These are phyloP conservation scores for Haplosporangium sp. DNA, from an alignment of 371 early-diverging fungal genomes.

Conservation along the genomic window DNA sequence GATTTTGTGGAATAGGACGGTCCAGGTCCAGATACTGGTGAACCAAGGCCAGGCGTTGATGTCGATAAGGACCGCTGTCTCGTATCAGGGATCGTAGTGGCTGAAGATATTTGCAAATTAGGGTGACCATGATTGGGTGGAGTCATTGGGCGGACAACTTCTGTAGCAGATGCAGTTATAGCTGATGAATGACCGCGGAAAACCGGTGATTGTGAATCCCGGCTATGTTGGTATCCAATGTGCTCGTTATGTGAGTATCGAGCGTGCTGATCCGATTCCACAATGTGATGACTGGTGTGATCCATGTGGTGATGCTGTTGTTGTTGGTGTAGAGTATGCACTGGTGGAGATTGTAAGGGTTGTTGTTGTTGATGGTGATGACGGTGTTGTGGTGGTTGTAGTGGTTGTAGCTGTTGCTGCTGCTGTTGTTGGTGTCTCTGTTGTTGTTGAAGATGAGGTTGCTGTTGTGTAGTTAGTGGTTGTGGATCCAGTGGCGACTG, in stretches of 20 bases:
- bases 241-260: slow-evolving; percentile 21
- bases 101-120: slow-evolving; percentile 1
- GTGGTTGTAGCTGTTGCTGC: slow-evolving; percentile 11
- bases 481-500: slow-evolving; percentile 7
- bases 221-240: slow-evolving; percentile 19
- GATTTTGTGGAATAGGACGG: slow-evolving; percentile 4
- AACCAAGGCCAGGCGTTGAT: slow-evolving; percentile 1
- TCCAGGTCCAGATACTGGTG: slow-evolving; percentile 1
- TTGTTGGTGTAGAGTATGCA: slow-evolving; percentile 14
- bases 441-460: slow-evolving; percentile 18
- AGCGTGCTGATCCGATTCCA: slow-evolving; percentile 12
- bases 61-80: slow-evolving; percentile 20
- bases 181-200: slow-evolving; percentile 24
- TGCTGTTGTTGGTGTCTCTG: slow-evolving; percentile 17
- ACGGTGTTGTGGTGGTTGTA: slow-evolving; percentile 8
- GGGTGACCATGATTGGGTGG: slow-evolving; percentile 21
- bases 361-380: slow-evolving; percentile 25
- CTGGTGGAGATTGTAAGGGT: slow-evolving; percentile 6
- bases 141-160: slow-evolving; percentile 16
- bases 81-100: slow-evolving; percentile 2
- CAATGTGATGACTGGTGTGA: slow-evolving; percentile 13
- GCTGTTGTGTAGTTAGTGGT: background rate
- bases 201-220: slow-evolving; percentile 11
- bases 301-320: slow-evolving; percentile 22
- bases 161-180: slow-evolving; percentile 1